These are phyloP conservation scores for Takashimella tepidaria DNA, from an alignment of 1,284 basidiomycete genomes.

Conservation along the genomic window DNA sequence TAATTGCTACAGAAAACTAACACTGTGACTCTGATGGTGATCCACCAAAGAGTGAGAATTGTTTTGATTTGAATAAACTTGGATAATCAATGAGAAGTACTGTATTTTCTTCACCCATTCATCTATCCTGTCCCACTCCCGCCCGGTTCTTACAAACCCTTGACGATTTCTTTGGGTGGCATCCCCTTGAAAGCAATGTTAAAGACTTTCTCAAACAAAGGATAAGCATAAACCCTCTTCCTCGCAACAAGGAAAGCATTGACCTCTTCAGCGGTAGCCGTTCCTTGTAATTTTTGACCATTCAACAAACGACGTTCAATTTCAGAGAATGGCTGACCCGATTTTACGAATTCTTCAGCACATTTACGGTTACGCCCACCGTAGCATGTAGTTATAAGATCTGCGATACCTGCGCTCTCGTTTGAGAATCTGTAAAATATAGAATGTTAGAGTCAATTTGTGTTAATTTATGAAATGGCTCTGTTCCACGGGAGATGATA, in stretches of 20 bases:
- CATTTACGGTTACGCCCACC: conserved; percentile 58
- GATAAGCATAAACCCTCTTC: conserved; percentile 49
- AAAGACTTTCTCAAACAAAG: conserved; percentile 55
- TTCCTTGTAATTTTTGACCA: conserved; percentile 57
- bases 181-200: conserved; percentile 49
- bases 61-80: no score
- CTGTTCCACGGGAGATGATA: not conserved
- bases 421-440: conserved; percentile 46
- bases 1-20: no score
- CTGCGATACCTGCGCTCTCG: conserved; percentile 56
- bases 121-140: no score
- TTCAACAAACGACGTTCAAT: conserved; percentile 55
- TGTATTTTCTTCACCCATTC: no score
- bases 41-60: no score
- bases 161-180: conserved; percentile 33
- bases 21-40: no score
- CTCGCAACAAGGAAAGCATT: conserved; percentile 53
- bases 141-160: conserved; percentile 40
- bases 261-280: conserved; percentile 52
- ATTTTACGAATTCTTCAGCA: conserved; percentile 42
- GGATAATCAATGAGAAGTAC: no score
- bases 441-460: not conserved
- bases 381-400: conserved; percentile 56
- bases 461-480: no score
- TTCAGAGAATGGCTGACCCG: conserved; percentile 48